Evolutionary conservation across 805 yeast genomes (phyloP).

Genomic region (Pichia deserticola): DNA sequence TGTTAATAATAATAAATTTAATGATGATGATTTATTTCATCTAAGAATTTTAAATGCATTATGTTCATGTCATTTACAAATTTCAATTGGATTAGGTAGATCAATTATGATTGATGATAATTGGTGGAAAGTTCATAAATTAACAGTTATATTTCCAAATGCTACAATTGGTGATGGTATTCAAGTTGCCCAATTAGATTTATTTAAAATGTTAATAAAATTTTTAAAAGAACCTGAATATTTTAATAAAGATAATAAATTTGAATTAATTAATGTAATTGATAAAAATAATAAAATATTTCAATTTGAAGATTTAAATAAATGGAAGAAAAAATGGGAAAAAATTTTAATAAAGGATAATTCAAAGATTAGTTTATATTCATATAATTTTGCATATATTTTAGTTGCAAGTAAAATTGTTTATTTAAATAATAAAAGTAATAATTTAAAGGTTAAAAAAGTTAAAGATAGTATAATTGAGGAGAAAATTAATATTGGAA

Average conservation of each 20-base stretch:
- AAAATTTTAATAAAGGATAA: slow-evolving; percentile 40
- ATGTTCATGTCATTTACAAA: slow-evolving; percentile 44
- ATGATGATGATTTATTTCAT: slow-evolving; percentile 41
- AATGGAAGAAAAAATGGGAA: slow-evolving; percentile 41
- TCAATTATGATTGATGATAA: slow-evolving; percentile 35
- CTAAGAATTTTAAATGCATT: slow-evolving; percentile 47
- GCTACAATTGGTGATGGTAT: slow-evolving; percentile 49
- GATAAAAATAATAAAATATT: slow-evolving; percentile 11
- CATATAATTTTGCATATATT: slow-evolving; percentile 41
- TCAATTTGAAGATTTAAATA: slow-evolving; percentile 31
- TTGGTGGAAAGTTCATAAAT: slow-evolving; percentile 32
- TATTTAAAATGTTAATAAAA: slow-evolving; percentile 25
- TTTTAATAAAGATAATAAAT: slow-evolving; percentile 1
- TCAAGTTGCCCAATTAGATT: slow-evolving; percentile 42
- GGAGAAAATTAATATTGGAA: not conserved
- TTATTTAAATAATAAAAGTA: slow-evolving; percentile 4
- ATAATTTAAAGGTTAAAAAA: not conserved
- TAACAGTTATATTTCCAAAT: slow-evolving; percentile 41
- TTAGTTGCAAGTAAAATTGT: slow-evolving; percentile 33
- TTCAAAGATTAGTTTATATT: slow-evolving; percentile 40
- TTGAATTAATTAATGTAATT: not conserved
- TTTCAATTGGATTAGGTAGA: slow-evolving; percentile 42
- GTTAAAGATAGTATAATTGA: too few species aligned
- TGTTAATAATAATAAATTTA: slow-evolving; percentile 20
- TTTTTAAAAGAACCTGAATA: slow-evolving; percentile 10